phyloP scores from a whole-genome alignment of 2,329 filamentous ascomycete species.

The Leptoxyphium fumago region DNA sequence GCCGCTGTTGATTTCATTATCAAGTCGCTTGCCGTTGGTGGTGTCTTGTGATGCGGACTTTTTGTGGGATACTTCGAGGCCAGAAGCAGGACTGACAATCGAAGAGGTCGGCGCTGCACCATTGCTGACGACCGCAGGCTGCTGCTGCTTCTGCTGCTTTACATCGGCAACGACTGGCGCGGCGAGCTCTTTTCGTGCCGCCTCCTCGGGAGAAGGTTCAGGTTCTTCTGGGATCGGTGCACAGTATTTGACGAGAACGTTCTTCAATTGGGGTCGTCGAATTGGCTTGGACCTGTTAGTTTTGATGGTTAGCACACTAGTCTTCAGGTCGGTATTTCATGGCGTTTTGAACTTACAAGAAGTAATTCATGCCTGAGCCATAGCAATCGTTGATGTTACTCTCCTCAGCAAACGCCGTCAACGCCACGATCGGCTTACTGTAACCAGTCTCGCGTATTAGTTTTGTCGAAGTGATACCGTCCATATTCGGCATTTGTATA shows the following conservation, averaged over 20 bases:
- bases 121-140: too few relatives aligned
- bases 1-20: too few relatives aligned
- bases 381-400: slow-evolving; percentile 53
- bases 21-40: too few relatives aligned
- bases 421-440: slow-evolving; percentile 71
- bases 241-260: slow-evolving; percentile 68
- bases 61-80: too few relatives aligned
- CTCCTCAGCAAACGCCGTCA: slow-evolving; percentile 83
- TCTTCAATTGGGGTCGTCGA: slow-evolving; percentile 67
- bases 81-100: too few relatives aligned
- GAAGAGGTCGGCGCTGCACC: too few relatives aligned
- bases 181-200: background rate
- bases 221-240: slow-evolving; percentile 62
- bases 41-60: too few relatives aligned
- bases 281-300: slow-evolving; percentile 42
- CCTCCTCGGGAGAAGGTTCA: slow-evolving; percentile 16
- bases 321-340: background rate
- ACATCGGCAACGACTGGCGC: too few relatives aligned
- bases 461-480: slow-evolving; percentile 73
- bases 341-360: slow-evolving; percentile 35
- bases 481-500: slow-evolving; percentile 82
- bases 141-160: too few relatives aligned
- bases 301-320: background rate
- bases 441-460: slow-evolving; percentile 80
- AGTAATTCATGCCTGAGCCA: slow-evolving; percentile 85